A percentile compares a stretch with the other conserved stretches of the same genome.
Evolutionary conservation across 768 basidiomycete genomes (phyloP).

Genomic region (Chlorophyllum brunneum): DNA sequence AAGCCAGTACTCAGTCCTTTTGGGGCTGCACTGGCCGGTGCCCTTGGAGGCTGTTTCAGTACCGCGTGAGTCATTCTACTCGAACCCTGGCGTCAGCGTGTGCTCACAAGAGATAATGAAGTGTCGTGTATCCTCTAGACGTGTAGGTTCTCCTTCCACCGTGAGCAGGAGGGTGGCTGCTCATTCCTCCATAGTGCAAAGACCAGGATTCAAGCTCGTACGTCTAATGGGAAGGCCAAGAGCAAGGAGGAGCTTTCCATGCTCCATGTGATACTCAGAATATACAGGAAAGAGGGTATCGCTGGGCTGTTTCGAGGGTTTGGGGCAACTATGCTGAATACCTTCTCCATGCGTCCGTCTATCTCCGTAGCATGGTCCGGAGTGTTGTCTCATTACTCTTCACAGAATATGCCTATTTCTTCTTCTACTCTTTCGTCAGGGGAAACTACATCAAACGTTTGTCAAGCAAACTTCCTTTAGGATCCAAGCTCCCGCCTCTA

Average conservation of each 20-base stretch:
- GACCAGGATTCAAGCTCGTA: constrained; percentile 87
- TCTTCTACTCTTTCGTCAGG: constrained; percentile 94
- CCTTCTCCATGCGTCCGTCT: constrained; percentile 90
- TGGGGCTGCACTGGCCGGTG: constrained; percentile 88
- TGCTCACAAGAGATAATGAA: constrained; percentile 24
- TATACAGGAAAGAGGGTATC: constrained; percentile 80
- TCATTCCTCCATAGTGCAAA: constrained; percentile 60
- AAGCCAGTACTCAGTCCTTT: constrained; percentile 78
- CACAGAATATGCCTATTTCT: constrained; percentile 98
- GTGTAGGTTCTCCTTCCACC: constrained; percentile 51
- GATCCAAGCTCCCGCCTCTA: constrained; percentile 56
- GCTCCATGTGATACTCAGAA: constrained; percentile 58
- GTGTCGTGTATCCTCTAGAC: constrained; percentile 92
- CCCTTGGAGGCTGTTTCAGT: constrained; percentile 89
- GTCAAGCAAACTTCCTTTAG: constrained; percentile 50
- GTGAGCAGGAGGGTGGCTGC: neutral
- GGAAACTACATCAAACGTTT: constrained; percentile 76
- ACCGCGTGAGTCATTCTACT: constrained; percentile 66
- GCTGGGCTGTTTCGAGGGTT: constrained; percentile 88
- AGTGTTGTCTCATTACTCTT: neutral
- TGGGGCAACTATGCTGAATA: constrained; percentile 95
- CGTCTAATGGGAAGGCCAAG: constrained; percentile 42
- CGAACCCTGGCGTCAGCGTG: constrained; percentile 2
- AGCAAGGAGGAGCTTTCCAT: constrained; percentile 56
- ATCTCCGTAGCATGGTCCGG: constrained; percentile 7